Base-by-base conservation (phyloP, 129 eudicot genomes). In the Calendula officinalis region DNA sequence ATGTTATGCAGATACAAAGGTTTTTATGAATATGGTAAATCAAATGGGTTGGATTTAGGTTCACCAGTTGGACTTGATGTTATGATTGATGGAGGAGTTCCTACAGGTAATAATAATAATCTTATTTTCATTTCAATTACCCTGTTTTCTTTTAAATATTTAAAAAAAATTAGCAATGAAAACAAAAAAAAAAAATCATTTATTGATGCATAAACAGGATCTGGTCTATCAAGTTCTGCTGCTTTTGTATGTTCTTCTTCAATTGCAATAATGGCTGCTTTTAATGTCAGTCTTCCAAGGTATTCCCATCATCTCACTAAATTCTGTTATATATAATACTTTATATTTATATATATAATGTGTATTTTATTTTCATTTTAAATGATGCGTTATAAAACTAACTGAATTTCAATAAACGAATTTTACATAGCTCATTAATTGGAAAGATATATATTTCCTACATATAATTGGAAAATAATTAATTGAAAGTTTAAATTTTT, bases 201-300 rank as follows among this genome's bases (percentile, higher is more conserved):
- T 43, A 46, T 73, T 11, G 66, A 57, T 22, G 30, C 32, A 62
- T 6, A 16, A 56, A 22, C 64, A 94, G 99, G 99, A 32, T 94
- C 99, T 63, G 99, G 99, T 61, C 68, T 94, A 41, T 94, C 99
- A 53, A 94, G 99, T 74, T 94, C 99, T 32, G 97, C 99, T 41
- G 99, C 99, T 45, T 84, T 94, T 69, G 99, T 94, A 44, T 94
- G 99, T 76, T 89, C 99, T 58, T 80, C 99, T 49, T 86, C 97
- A 16, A 89, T 94, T 68, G 99, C 88, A n/a, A 84, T 94, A 75
- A 94, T 94, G 99, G 99, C 99, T 58, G 88, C 85, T 27, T 64
- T 72, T 58, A 81, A 82, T 58, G 77, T 80, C 64, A 72, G 36
- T 83, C 49, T 89, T 36, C 81, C 43, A 94, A 94, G 99, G 99